Percentiles rank a stretch among this genome's conserved stretches.
phyloP scores from a whole-genome alignment of 2,329 filamentous ascomycete species.

The Dryadomyces sulphureus region DNA sequence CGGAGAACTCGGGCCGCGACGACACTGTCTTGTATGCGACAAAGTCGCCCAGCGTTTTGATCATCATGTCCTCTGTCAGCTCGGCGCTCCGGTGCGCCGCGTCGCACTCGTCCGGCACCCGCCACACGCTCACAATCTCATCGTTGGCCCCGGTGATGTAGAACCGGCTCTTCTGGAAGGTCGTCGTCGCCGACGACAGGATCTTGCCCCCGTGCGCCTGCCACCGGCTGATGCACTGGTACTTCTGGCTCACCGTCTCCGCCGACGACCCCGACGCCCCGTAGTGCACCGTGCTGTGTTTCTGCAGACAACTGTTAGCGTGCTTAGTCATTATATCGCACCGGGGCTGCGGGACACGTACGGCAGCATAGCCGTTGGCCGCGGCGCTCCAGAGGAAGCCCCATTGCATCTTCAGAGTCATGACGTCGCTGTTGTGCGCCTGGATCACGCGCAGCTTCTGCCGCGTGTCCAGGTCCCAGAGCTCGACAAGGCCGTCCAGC shows the following conservation, averaged over 20 bases:
- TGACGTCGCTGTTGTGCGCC: constrained; percentile 66
- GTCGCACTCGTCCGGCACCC: constrained; percentile 37
- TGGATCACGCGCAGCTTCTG: constrained; percentile 82
- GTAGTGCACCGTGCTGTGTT: constrained; percentile 53
- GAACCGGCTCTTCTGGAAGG: constrained; percentile 57
- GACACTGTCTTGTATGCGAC: constrained; percentile 88
- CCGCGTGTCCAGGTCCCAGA: constrained; percentile 92
- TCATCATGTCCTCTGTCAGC: constrained; percentile 36
- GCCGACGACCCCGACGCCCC: constrained; percentile 35
- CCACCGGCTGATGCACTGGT: constrained; percentile 20
- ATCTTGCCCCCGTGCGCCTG: constrained; percentile 73
- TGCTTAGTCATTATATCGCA: neutral
- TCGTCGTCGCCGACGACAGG: constrained; percentile 65
- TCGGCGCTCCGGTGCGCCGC: constrained; percentile 23
- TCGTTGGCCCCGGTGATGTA: constrained; percentile 93
- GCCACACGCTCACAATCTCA: constrained; percentile 78
- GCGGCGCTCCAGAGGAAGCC: constrained; percentile 77
- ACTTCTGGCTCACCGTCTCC: constrained; percentile 39
- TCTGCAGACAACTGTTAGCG: constrained; percentile 22
- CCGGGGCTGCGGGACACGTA: constrained; percentile 24
- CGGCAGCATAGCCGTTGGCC: constrained; percentile 75
- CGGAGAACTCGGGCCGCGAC: constrained; percentile 68
- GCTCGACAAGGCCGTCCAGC: constrained; percentile 72
- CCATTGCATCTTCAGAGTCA: constrained; percentile 73
- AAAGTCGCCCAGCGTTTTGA: constrained; percentile 69